Conservation (phyloP, 176 grass and related monocot genomes). For the Ampelocalamus luodianensis region DNA sequence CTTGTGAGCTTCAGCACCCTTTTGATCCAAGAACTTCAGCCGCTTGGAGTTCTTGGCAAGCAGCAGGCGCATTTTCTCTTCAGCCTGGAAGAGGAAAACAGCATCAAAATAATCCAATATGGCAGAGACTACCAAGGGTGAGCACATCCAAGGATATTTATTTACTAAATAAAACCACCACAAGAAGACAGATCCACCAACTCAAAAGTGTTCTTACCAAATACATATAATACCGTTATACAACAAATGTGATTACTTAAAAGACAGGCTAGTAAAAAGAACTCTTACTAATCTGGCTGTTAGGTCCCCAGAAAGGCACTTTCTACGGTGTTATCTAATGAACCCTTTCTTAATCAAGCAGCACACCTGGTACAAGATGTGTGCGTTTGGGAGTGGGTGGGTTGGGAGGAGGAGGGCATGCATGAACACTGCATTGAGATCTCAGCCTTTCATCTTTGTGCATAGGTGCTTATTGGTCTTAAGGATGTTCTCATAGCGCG, state of each 20-base stretch:
- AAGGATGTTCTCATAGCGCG: constrained; percentile 9
- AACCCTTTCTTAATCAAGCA: constrained; percentile 28
- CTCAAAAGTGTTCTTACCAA: neutral
- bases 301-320: constrained; percentile 24
- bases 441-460: constrained; percentile 17
- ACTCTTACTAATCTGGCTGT: constrained; percentile 3
- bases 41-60: constrained; percentile 71
- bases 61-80: constrained; percentile 87
- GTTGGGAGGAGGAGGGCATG: neutral
- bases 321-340: constrained; percentile 16
- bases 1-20: constrained; percentile 70
- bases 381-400: neutral
- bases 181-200: neutral
- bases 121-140: neutral
- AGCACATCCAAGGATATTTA: neutral
- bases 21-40: constrained; percentile 72
- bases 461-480: neutral
- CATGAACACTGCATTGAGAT: constrained; percentile 15
- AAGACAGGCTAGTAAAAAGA: neutral
- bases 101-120: constrained; percentile 17
- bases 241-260: neutral
- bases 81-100: constrained; percentile 54
- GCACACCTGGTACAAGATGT: constrained; percentile 25
- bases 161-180: neutral
- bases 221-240: neutral